Evolutionary conservation across 345 rosid genomes (phyloP).

Genomic region (Schrenkiella parvula): DNA sequence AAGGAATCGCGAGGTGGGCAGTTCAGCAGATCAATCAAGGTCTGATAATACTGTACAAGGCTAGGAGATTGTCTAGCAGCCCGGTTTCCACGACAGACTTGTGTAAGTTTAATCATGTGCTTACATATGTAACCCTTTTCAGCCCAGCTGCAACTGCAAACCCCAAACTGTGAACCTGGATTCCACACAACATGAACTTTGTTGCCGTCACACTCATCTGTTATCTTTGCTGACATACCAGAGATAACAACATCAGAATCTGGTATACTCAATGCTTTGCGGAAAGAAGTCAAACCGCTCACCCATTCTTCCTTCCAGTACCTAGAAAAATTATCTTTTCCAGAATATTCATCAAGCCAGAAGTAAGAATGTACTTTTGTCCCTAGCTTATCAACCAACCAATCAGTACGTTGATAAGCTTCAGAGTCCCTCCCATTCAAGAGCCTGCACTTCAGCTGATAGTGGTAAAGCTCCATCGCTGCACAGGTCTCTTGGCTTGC

Average conservation of each 20-base stretch:
- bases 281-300: slow-evolving; percentile 83
- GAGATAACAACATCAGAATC: slow-evolving; percentile 60
- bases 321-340: slow-evolving; percentile 67
- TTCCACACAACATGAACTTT: slow-evolving; percentile 60
- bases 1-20: slow-evolving; percentile 68
- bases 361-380: slow-evolving; percentile 90
- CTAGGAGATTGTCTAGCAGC: slow-evolving; percentile 45
- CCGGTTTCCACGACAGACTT: slow-evolving; percentile 34
- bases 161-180: slow-evolving; percentile 72
- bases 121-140: slow-evolving; percentile 78
- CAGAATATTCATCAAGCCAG: slow-evolving; percentile 94
- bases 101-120: slow-evolving; percentile 67
- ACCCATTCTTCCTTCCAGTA: slow-evolving; percentile 90
- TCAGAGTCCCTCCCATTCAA: slow-evolving; percentile 61
- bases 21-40: slow-evolving; percentile 54
- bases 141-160: slow-evolving; percentile 82
- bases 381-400: slow-evolving; percentile 91
- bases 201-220: slow-evolving; percentile 49
- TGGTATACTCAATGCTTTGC: slow-evolving; percentile 65
- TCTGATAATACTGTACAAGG: slow-evolving; percentile 55
- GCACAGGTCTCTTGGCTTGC: slow-evolving; percentile 89
- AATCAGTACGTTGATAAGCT: slow-evolving; percentile 79
- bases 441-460: slow-evolving; percentile 72
- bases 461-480: slow-evolving; percentile 88
- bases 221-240: slow-evolving; percentile 54